Base-by-base conservation (phyloP, 2,329 filamentous ascomycete genomes). In the Aspergillus bombycis region DNA sequence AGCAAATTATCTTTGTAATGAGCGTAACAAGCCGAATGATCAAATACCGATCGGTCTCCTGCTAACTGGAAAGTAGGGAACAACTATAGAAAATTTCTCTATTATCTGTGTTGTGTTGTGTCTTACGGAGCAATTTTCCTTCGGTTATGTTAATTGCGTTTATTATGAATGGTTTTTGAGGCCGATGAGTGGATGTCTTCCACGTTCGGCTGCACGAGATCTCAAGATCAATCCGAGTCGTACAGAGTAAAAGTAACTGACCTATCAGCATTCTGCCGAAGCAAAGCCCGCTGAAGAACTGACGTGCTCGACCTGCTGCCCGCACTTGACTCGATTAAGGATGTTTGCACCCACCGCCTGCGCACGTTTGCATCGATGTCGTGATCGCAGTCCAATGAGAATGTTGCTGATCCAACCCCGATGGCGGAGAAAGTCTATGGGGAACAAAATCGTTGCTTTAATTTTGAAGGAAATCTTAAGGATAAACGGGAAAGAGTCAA, bases 301-400 rank as follows among this genome's bases (percentile, higher is more conserved):
- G 72, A 72, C 72, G 72, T 75, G 72, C 69, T 76, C 70, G 63
- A 46, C 50, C 4, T 10, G 74, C 70, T 65, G 67, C 67, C 69
- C 66, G 68, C 70, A 70, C 71, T 64, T 68, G 54, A 12, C 70
- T 68, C 48, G 56, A 74, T 67, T 11, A 4, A 67, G 74, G 23
- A 68, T 62, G 74, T 77, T 77, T 77, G 75, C 69, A 71, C 58
- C 4, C 1, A n/a, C 57, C 38, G 34, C 43, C 32, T 21, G 41
- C 26, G 16, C 26, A 48, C 57, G 72, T 77, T 77, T 75, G 73
- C 76, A 78, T 72, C 76, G 78, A 81, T 81, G 78, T 80, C 79
- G 79, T 80, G 78, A 80, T 80, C 78, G 68, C 50, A 62, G 61
- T 61, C 78, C 78, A 80, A 80, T 80, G 65, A 78, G 57, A 63